A percentile compares a stretch with the other conserved stretches of the same genome.
These are phyloP conservation scores for Coniophora puteana DNA, from an alignment of 1,284 basidiomycete species.

Conservation along the genomic window DNA sequence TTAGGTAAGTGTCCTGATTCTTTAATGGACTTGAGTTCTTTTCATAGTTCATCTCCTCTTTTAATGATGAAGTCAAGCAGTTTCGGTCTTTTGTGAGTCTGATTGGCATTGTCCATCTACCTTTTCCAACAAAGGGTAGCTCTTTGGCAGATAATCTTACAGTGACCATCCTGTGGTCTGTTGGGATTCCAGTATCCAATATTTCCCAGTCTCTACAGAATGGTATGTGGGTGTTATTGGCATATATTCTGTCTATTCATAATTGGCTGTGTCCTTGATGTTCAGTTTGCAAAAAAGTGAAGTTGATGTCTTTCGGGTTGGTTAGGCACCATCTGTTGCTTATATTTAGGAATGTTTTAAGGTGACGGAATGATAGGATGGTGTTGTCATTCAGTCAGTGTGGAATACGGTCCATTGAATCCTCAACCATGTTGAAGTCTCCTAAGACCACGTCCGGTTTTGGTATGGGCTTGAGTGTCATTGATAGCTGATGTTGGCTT, in stretches of 20 bases:
- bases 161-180: constrained; percentile 3
- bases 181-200: background rate
- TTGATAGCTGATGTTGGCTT: accelerated
- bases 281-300: constrained; percentile 1
- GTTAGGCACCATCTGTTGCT: background rate
- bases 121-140: constrained; percentile 1
- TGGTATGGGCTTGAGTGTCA: background rate
- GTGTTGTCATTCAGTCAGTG: background rate
- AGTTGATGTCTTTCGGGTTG: background rate
- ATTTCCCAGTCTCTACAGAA: constrained; percentile 3
- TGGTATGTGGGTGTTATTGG: background rate
- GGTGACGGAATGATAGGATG: background rate
- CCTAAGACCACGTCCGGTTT: constrained; percentile 8
- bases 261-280: background rate
- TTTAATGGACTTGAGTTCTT: too few species aligned
- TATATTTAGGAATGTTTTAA: background rate
- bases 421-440: constrained; percentile 11
- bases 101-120: too few species aligned
- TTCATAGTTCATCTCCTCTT: too few species aligned
- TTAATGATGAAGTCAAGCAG: too few species aligned
- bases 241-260: constrained; percentile 1
- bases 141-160: background rate
- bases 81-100: too few species aligned
- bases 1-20: too few species aligned
- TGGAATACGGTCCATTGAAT: constrained; percentile 2